Evolutionary conservation across 108 stramenopile genomes (phyloP).

Genomic region (Epithemia pelagica): DNA sequence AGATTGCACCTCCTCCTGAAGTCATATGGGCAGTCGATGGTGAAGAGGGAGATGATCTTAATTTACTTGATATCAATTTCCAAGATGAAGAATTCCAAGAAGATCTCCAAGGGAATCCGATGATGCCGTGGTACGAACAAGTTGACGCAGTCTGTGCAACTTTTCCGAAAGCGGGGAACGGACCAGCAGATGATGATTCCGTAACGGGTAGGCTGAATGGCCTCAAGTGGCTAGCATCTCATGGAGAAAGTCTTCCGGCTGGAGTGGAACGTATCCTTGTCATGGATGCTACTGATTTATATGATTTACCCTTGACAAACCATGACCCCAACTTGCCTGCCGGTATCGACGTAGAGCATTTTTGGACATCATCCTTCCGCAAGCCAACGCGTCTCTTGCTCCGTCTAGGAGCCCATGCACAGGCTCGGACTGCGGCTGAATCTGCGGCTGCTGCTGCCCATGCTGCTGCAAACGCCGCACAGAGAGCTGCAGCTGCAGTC

Average conservation of each 20-base stretch:
- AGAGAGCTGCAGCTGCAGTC: constrained; percentile 55
- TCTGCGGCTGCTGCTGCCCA: constrained; percentile 51
- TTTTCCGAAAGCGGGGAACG: constrained; percentile 57
- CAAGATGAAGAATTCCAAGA: constrained; percentile 53
- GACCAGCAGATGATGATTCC: constrained; percentile 51
- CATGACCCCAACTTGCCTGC: constrained; percentile 50
- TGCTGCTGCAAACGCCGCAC: constrained; percentile 37
- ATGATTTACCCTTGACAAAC: constrained; percentile 63
- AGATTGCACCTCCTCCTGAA: constrained; percentile 77
- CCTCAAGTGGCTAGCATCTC: constrained; percentile 72
- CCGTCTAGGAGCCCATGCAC: constrained; percentile 61
- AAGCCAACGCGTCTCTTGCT: constrained; percentile 73
- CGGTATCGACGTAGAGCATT: constrained; percentile 67
- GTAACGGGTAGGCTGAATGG: constrained; percentile 61
- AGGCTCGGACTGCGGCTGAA: constrained; percentile 68
- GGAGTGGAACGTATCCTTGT: constrained; percentile 80
- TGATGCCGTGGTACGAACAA: constrained; percentile 87
- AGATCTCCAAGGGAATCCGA: constrained; percentile 38
- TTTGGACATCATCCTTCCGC: constrained; percentile 61
- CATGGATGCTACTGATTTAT: constrained; percentile 81
- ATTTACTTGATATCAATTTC: constrained; percentile 45
- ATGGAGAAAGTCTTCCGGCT: constrained; percentile 54
- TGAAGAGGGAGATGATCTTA: constrained; percentile 27
- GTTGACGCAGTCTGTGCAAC: constrained; percentile 76
- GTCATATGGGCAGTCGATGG: constrained; percentile 58